A percentile compares a stretch with the other conserved stretches of the same genome.
Conservation (phyloP, 768 basidiomycete genomes). For the Serendipita indica region DNA sequence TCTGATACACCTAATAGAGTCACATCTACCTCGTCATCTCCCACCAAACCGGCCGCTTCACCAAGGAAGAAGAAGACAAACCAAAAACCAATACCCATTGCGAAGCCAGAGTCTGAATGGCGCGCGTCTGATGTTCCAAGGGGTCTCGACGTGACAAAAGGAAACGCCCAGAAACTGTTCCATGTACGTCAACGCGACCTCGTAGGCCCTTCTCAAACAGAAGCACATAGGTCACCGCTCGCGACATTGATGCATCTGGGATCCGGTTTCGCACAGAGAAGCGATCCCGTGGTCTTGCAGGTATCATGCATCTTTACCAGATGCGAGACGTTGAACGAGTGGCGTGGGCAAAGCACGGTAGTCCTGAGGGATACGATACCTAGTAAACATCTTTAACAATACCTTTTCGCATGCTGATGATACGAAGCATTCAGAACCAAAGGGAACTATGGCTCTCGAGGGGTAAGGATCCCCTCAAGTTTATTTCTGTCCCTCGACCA, state of each 20-base stretch:
- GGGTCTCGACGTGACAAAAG: not conserved
- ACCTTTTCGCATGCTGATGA: not conserved
- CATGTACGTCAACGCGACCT: not conserved
- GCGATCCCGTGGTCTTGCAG: not conserved
- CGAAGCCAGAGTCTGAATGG: not conserved
- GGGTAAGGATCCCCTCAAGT: not conserved
- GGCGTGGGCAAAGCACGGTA: slow-evolving; percentile 20
- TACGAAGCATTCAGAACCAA: not conserved
- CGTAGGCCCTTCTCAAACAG: not conserved
- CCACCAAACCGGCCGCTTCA: not conserved
- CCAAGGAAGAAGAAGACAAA: not conserved
- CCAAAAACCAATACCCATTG: not conserved
- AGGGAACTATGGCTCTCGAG: not conserved
- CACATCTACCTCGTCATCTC: too few species aligned
- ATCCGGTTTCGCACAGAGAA: not conserved
- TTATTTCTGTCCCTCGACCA: not conserved
- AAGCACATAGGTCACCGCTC: not conserved
- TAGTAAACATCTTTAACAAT: slow-evolving; percentile 16
- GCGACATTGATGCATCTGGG: not conserved
- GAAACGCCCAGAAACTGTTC: slow-evolving; percentile 1
- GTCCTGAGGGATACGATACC: slow-evolving; percentile 17
- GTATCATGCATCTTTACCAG: not conserved
- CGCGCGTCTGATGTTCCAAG: not conserved
- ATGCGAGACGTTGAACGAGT: slow-evolving; percentile 16
- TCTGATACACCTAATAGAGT: too few species aligned